phyloP scores from a whole-genome alignment of 2,329 filamentous ascomycete genomes.

The Leptographium radiaticola region DNA sequence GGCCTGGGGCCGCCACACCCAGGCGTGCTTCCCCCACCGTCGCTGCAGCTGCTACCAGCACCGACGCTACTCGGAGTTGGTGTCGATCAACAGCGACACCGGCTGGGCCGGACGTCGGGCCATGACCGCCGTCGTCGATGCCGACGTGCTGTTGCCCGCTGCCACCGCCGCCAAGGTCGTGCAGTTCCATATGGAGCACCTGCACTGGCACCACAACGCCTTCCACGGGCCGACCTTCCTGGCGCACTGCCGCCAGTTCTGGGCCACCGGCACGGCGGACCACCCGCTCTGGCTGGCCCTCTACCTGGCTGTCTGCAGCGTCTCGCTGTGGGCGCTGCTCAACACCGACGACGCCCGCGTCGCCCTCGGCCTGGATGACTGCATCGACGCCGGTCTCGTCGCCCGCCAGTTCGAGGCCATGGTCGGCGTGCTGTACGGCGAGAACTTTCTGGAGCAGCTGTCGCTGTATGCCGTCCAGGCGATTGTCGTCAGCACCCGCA shows the following conservation, averaged over 20 bases:
- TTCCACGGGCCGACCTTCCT: slow-evolving; percentile 15
- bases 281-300: slow-evolving; percentile 16
- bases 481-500: slow-evolving; percentile 20
- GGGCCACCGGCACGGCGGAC: slow-evolving; percentile 11
- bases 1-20: slow-evolving; percentile 21
- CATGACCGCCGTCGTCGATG: background rate
- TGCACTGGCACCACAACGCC: slow-evolving; percentile 16
- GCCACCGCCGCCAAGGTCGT: slow-evolving; percentile 10
- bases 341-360: slow-evolving; percentile 8
- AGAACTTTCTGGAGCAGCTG: slow-evolving; percentile 17
- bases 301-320: slow-evolving; percentile 14
- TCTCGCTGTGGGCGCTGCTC: slow-evolving; percentile 12
- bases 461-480: slow-evolving; percentile 21
- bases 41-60: slow-evolving; percentile 16
- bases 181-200: slow-evolving; percentile 13
- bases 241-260: slow-evolving; percentile 14
- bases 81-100: slow-evolving; percentile 13
- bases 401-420: slow-evolving; percentile 17
- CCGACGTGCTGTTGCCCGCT: slow-evolving; percentile 5
- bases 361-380: background rate
- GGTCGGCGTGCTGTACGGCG: slow-evolving; percentile 18
- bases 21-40: slow-evolving; percentile 21
- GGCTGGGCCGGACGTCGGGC: slow-evolving; percentile 7
- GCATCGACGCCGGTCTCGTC: slow-evolving; percentile 7
- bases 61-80: slow-evolving; percentile 12